Base-by-base conservation (phyloP, 2,329 filamentous ascomycete species). In the Aspergillus sp. region DNA sequence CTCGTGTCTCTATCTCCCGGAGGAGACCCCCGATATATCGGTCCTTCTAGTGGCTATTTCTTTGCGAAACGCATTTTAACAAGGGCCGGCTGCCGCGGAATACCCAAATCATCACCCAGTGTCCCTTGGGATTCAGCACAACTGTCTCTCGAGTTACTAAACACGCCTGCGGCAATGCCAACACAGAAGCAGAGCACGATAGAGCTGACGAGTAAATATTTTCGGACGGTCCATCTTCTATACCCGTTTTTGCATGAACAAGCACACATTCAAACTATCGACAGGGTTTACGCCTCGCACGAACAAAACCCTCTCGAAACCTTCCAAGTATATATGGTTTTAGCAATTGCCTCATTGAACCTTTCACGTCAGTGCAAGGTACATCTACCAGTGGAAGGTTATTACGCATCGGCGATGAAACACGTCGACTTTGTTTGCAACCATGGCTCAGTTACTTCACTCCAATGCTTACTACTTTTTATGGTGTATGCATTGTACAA, bases 11-110 rank as follows among this genome's bases (percentile, higher is more conserved):
- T 84, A 1, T 79, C 78, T 2, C 73, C 73, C 3, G 79, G 77
- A 44, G 80, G 81, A 19, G 78, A 78, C 19, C 64, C 68, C 3
- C 74, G 79, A 56, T 84, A 84, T 48, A 80, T 84, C 14, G 82
- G 82, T 0, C 82, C 82, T 2, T 84, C 82, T 0, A 84, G 82
- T 39, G 82, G 82, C 1, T 82, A 82, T 56, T 82, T 82, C 43
- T 74, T 84, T 12, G 80, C 81, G 2, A 78, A 79, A 1, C 70
- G 82, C 3, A 75, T 84, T 62, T 73, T 84, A 12, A 71, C 75
- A 21, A 75, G 71, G 7, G 68, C 73, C 6, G 68, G 73, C 15
- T 54, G 70, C 60, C 51, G 70, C 62, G 17, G 61, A 44, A 54
- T 21, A 43, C 41, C 40, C 21, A 53, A 33, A 49, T 41, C 27